Conservation (phyloP, 176 grass and related monocot species). For the Coix lacrymajobi region DNA sequence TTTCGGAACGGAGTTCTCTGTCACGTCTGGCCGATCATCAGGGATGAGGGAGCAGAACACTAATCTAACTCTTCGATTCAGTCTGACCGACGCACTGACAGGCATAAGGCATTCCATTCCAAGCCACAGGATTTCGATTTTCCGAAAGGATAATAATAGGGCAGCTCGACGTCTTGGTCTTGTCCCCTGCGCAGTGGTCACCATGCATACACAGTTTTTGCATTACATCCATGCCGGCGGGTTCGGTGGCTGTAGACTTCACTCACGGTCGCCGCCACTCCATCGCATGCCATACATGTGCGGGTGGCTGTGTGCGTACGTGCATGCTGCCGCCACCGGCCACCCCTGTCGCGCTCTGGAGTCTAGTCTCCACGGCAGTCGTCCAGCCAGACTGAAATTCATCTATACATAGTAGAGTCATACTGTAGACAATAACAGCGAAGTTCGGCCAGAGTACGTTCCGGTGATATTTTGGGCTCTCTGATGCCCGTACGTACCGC, state of each 20-base stretch:
- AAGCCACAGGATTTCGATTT: neutral
- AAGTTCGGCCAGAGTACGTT: no score
- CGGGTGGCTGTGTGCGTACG: neutral
- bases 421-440: no score
- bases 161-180: neutral
- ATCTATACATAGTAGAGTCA: no score
- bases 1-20: no score
- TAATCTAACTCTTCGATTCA: neutral
- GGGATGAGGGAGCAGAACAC: neutral
- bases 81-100: no score
- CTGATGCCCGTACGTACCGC: no score
- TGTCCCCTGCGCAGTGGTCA: neutral
- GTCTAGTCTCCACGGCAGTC: neutral
- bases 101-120: neutral
- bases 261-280: neutral
- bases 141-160: neutral
- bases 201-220: neutral
- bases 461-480: no score
- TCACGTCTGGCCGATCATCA: neutral
- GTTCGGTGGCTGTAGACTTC: conserved; percentile 12
- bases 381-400: no score
- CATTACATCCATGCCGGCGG: neutral
- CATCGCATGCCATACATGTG: conserved; percentile 7
- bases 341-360: neutral
- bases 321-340: neutral